A percentile compares a stretch with the other conserved stretches of the same genome.
phyloP scores from a whole-genome alignment of 805 yeast species.

The Saccharomycopsis sp. region DNA sequence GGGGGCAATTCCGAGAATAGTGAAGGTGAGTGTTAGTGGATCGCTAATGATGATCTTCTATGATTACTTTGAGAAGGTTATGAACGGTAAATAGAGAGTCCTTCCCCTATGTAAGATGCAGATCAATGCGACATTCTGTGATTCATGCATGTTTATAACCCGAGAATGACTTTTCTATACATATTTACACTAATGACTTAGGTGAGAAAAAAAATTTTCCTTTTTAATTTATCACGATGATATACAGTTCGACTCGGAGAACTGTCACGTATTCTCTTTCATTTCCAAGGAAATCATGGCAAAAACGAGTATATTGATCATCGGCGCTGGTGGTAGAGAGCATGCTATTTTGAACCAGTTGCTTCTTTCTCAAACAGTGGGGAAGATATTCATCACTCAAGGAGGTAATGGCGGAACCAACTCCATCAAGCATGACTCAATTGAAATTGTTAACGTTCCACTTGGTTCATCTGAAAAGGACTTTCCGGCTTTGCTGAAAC shows the following conservation, averaged over 20 bases:
- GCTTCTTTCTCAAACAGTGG: slow-evolving; percentile 64
- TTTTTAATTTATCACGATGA: no score
- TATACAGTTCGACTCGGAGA: no score
- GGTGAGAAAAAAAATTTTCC: no score
- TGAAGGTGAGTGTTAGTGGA: slow-evolving; percentile 64
- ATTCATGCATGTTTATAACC: no score
- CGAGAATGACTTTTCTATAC: no score
- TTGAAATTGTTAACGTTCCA: slow-evolving; percentile 41
- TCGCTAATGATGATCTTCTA: slow-evolving; percentile 19
- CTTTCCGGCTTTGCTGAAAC: slow-evolving; percentile 59
- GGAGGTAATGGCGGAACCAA: slow-evolving; percentile 91
- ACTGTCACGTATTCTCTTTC: no score
- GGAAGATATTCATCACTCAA: slow-evolving; percentile 81
- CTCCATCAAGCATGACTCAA: slow-evolving; percentile 35
- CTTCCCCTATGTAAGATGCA: neutral
- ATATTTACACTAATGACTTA: no score
- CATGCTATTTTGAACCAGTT: slow-evolving; percentile 94
- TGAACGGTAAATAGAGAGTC: neutral
- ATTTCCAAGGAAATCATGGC: no score
- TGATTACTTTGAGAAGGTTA: slow-evolving; percentile 15
- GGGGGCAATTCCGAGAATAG: slow-evolving; percentile 58
- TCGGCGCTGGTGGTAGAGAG: slow-evolving; percentile 99
- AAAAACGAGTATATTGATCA: slow-evolving; percentile 62
- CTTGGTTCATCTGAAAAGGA: slow-evolving; percentile 59
- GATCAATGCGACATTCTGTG: neutral